A percentile compares a stretch with the other conserved stretches of the same genome.
These are phyloP conservation scores for Meira miltonrushii DNA, from an alignment of 1,284 basidiomycete species.

Conservation along the genomic window DNA sequence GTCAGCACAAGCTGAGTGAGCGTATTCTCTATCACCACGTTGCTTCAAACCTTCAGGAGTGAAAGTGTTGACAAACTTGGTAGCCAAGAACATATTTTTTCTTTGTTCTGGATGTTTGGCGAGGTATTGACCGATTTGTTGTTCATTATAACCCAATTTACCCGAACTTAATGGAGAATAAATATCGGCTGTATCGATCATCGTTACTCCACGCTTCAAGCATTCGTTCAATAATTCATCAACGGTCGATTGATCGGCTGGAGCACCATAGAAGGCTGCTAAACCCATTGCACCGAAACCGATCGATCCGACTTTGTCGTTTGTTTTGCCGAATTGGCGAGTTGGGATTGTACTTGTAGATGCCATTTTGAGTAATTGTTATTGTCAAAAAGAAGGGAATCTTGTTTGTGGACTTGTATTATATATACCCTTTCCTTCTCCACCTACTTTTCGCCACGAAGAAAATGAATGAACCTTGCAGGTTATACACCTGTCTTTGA, in stretches of 20 bases:
- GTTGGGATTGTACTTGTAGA: conserved; percentile 19
- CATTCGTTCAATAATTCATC: conserved; percentile 20
- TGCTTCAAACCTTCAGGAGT: conserved; percentile 18
- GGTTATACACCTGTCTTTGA: no score
- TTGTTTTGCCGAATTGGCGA: conserved; percentile 24
- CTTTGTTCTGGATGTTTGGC: conserved; percentile 33
- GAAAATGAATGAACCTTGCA: no score
- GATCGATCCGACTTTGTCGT: conserved; percentile 22
- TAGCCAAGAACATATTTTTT: conserved; percentile 54
- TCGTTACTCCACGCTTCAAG: conserved; percentile 23
- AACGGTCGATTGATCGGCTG: conserved; percentile 17
- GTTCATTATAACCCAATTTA: conserved; percentile 52
- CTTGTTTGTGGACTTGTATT: no score
- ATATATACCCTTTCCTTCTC: no score
- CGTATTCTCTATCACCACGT: conserved; percentile 40
- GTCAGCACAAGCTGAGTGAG: conserved; percentile 47
- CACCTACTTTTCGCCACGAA: no score
- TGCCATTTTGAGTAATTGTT: conserved; percentile 10
- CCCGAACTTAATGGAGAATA: conserved; percentile 20
- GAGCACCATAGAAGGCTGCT: conserved; percentile 29
- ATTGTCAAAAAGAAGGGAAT: no score
- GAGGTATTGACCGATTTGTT: conserved; percentile 52
- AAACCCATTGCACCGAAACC: conserved; percentile 35
- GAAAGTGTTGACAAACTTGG: conserved; percentile 52
- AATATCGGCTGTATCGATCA: conserved; percentile 35